Evolutionary conservation across 2,329 filamentous ascomycete species (phyloP).

Genomic region (Colletotrichum graminicola): DNA sequence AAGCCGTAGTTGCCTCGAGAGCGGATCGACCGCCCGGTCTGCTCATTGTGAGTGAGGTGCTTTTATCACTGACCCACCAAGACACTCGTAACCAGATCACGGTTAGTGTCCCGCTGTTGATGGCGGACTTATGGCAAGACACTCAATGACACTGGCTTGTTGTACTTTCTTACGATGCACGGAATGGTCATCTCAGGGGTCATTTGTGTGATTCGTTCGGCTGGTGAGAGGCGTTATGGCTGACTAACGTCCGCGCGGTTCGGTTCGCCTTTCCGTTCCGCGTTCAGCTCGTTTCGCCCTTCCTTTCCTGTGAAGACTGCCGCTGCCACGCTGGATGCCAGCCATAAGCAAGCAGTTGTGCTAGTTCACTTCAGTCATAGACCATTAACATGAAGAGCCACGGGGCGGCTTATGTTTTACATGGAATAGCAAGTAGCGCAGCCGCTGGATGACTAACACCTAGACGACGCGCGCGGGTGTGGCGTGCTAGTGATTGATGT

Average conservation of each 20-base stretch:
- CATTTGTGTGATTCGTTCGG: neutral
- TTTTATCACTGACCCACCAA: slow-evolving; percentile 38
- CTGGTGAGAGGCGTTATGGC: neutral
- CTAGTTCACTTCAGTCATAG: neutral
- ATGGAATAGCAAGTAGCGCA: too few relatives aligned
- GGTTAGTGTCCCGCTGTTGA: slow-evolving; percentile 18
- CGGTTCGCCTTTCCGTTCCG: slow-evolving; percentile 15
- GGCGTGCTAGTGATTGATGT: neutral
- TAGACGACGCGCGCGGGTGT: slow-evolving; percentile 13
- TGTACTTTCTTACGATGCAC: neutral
- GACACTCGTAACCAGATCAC: neutral
- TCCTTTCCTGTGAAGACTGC: neutral
- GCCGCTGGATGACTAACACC: neutral
- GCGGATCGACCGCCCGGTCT: too few relatives aligned
- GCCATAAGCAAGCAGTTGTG: neutral
- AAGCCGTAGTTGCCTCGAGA: too few relatives aligned
- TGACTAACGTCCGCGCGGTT: slow-evolving; percentile 25
- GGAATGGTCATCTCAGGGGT: neutral
- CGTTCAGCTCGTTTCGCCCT: slow-evolving; percentile 7
- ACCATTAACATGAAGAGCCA: too few relatives aligned
- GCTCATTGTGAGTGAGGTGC: slow-evolving; percentile 23
- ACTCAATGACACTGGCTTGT: neutral
- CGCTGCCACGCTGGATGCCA: neutral
- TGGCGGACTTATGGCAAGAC: too few relatives aligned
- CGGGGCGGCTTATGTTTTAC: neutral